A percentile compares a stretch with the other conserved stretches of the same genome.
These are phyloP conservation scores for Lojkania enalia DNA, from an alignment of 2,329 filamentous ascomycete genomes.

Conservation along the genomic window DNA sequence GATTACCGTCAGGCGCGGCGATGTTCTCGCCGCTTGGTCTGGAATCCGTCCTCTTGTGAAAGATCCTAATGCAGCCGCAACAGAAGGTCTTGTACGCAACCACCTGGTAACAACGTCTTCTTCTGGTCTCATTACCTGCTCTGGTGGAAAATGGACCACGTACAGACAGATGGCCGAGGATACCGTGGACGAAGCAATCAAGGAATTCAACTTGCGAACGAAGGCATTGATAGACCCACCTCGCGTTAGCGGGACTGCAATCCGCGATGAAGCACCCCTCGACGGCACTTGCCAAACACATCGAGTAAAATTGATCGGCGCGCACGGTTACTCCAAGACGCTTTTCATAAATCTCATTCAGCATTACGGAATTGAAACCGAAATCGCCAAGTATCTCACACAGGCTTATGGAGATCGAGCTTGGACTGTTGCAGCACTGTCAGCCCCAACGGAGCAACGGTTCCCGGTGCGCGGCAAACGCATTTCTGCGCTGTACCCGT, in stretches of 20 bases:
- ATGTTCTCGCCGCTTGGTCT: conserved; percentile 89
- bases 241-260: conserved; percentile 69
- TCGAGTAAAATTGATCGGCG: conserved; percentile 77
- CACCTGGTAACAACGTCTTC: conserved; percentile 80
- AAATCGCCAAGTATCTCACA: conserved; percentile 86
- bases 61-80: conserved; percentile 82
- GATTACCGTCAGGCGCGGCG: conserved; percentile 80
- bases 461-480: conserved; percentile 84
- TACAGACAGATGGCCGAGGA: conserved; percentile 94
- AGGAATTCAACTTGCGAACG: conserved; percentile 65
- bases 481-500: conserved; percentile 80
- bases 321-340: conserved; percentile 85
- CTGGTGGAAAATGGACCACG: conserved; percentile 90
- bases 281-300: conserved; percentile 83
- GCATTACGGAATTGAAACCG: conserved; percentile 88
- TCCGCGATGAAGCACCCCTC: conserved; percentile 71
- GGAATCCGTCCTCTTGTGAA: conserved; percentile 85
- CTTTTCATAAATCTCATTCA: conserved; percentile 95
- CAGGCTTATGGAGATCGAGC: conserved; percentile 89
- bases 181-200: conserved; percentile 78
- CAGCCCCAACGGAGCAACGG: conserved; percentile 72
- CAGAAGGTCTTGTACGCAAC: conserved; percentile 84
- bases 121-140: conserved; percentile 80
- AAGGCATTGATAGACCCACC: conserved; percentile 62
- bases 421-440: conserved; percentile 85